These are phyloP conservation scores for Sclerotinia subarctica DNA, from an alignment of 2,329 filamentous ascomycete genomes.

Conservation along the genomic window DNA sequence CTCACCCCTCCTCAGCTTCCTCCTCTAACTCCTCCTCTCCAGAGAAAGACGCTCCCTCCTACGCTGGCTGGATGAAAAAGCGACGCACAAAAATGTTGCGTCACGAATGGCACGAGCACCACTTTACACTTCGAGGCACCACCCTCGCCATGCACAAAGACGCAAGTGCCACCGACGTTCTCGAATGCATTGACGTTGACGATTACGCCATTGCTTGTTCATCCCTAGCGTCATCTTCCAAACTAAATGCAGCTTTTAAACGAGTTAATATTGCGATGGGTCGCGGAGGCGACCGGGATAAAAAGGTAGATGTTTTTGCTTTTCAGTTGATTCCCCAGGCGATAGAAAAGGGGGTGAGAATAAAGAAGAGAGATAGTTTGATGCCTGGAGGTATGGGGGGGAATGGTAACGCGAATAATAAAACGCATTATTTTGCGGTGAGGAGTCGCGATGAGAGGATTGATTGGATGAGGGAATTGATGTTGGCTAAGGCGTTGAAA, in stretches of 20 bases:
- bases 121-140: slow-evolving; percentile 79
- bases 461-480: slow-evolving; percentile 94
- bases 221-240: slow-evolving; percentile 65
- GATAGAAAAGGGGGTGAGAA: slow-evolving; percentile 46
- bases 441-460: slow-evolving; percentile 84
- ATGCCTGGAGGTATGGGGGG: slow-evolving; percentile 23
- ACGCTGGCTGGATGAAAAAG: slow-evolving; percentile 91
- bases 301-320: slow-evolving; percentile 66
- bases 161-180: slow-evolving; percentile 48
- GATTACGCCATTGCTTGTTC: slow-evolving; percentile 87
- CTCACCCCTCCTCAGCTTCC: slow-evolving; percentile 24
- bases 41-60: slow-evolving; percentile 54
- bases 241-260: slow-evolving; percentile 85
- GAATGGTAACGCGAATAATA: slow-evolving; percentile 53
- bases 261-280: slow-evolving; percentile 60
- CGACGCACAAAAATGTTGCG: slow-evolving; percentile 84
- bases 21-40: slow-evolving; percentile 29
- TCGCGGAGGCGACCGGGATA: slow-evolving; percentile 47
- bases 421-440: slow-evolving; percentile 93
- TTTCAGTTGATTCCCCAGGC: slow-evolving; percentile 75
- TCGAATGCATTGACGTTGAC: slow-evolving; percentile 82
- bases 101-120: slow-evolving; percentile 90
- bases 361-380: slow-evolving; percentile 45
- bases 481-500: slow-evolving; percentile 83
- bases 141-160: slow-evolving; percentile 74